phyloP scores from a whole-genome alignment of 345 rosid genomes.

The Moricandia arvensis region DNA sequence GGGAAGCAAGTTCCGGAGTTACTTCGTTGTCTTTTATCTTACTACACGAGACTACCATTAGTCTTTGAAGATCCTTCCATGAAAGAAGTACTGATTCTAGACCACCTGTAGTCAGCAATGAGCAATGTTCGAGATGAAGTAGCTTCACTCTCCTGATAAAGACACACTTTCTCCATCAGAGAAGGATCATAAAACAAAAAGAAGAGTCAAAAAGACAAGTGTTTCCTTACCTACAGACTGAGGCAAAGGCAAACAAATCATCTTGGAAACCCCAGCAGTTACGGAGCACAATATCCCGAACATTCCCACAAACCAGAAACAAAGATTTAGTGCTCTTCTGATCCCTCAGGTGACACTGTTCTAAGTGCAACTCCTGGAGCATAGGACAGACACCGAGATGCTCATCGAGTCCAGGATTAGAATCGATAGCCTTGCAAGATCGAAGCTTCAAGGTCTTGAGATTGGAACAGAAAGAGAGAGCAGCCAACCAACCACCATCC shows the following conservation, averaged over 20 bases:
- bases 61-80: constrained; percentile 53
- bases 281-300: constrained; percentile 54
- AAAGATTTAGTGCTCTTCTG: constrained; percentile 43
- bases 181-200: not conserved
- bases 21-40: constrained; percentile 54
- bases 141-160: constrained; percentile 52
- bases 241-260: constrained; percentile 45
- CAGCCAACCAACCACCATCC: constrained; percentile 75
- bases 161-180: constrained; percentile 11
- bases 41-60: constrained; percentile 51
- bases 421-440: constrained; percentile 53
- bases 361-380: constrained; percentile 54
- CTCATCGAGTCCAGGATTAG: constrained; percentile 48
- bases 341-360: constrained; percentile 53
- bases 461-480: constrained; percentile 50
- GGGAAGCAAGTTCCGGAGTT: constrained; percentile 48
- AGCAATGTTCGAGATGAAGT: constrained; percentile 57
- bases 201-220: not conserved
- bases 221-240: constrained; percentile 57
- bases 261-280: constrained; percentile 66
- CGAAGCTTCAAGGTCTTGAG: constrained; percentile 60
- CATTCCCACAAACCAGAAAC: constrained; percentile 51
- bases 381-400: constrained; percentile 57
- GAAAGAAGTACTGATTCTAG: constrained; percentile 50
- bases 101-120: constrained; percentile 55